Conservation (phyloP, 2,329 filamentous ascomycete species). For the Cladosporium sp. region DNA sequence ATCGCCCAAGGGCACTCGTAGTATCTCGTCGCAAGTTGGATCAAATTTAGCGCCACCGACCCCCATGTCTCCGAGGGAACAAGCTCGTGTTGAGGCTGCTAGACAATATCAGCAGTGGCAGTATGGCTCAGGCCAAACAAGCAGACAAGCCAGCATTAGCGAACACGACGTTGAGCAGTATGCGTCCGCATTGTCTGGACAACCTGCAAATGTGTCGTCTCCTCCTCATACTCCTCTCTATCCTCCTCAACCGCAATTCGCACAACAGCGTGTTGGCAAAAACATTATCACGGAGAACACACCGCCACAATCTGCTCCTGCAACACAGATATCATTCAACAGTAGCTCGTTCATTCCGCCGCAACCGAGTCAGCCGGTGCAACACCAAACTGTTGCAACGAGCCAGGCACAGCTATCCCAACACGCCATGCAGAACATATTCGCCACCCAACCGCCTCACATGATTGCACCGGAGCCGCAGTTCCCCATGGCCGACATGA, state of each 20-base stretch:
- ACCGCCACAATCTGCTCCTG: constrained; percentile 52
- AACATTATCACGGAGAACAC: constrained; percentile 45
- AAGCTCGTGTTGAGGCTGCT: constrained; percentile 29
- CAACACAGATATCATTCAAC: constrained; percentile 50
- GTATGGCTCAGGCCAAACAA: constrained; percentile 29
- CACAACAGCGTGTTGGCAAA: constrained; percentile 36
- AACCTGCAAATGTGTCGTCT: constrained; percentile 40
- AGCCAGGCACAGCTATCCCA: constrained; percentile 23
- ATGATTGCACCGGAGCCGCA: constrained; percentile 23
- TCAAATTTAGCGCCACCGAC: constrained; percentile 50
- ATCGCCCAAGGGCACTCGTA: constrained; percentile 47
- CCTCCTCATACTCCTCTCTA: constrained; percentile 49
- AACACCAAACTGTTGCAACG: constrained; percentile 22
- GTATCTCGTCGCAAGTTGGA: constrained; percentile 33
- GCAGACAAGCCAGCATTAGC: constrained; percentile 44
- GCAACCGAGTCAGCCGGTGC: constrained; percentile 14
- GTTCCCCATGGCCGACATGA: constrained; percentile 19
- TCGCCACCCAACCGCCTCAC: constrained; percentile 13
- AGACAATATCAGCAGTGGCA: constrained; percentile 45
- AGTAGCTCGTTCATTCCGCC: constrained; percentile 35
- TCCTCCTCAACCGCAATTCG: constrained; percentile 24
- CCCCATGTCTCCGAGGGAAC: constrained; percentile 47
- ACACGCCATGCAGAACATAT: constrained; percentile 23
- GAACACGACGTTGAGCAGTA: constrained; percentile 33
- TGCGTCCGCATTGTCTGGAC: constrained; percentile 23